Conservation (phyloP, 768 basidiomycete genomes). For the Phylloporus sp. region DNA sequence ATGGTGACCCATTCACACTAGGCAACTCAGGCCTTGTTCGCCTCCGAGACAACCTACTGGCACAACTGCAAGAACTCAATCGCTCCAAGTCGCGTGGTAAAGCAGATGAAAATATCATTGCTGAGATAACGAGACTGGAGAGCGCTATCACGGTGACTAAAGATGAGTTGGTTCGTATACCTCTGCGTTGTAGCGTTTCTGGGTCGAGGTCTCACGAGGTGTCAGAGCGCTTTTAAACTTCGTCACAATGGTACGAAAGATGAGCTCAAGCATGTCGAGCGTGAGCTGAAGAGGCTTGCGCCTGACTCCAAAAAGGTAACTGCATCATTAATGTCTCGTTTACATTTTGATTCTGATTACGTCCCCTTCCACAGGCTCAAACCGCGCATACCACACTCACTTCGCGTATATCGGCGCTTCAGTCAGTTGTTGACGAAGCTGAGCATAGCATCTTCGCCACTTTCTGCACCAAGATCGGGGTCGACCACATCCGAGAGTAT, state of each 20-base stretch:
- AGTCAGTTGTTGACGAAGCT: slow-evolving; percentile 59
- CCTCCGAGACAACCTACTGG: slow-evolving; percentile 62
- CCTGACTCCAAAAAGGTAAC: slow-evolving; percentile 71
- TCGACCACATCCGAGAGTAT: slow-evolving; percentile 84
- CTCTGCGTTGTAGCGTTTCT: neutral
- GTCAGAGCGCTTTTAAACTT: slow-evolving; percentile 68
- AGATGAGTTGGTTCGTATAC: slow-evolving; percentile 71
- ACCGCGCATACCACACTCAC: slow-evolving; percentile 47
- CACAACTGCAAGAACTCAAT: slow-evolving; percentile 75
- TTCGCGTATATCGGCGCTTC: slow-evolving; percentile 50
- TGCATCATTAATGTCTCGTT: neutral
- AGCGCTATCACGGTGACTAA: slow-evolving; percentile 65
- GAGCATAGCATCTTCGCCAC: slow-evolving; percentile 73
- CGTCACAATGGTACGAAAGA: slow-evolving; percentile 75
- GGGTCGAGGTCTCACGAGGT: neutral
- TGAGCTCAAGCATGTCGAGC: slow-evolving; percentile 77
- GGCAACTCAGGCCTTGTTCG: slow-evolving; percentile 43
- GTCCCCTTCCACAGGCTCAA: slow-evolving; percentile 41
- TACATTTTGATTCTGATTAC: neutral
- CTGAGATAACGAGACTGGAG: slow-evolving; percentile 76
- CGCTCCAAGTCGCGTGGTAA: slow-evolving; percentile 81
- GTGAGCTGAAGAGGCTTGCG: slow-evolving; percentile 57
- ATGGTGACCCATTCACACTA: slow-evolving; percentile 10
- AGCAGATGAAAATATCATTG: slow-evolving; percentile 72
- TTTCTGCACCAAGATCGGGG: slow-evolving; percentile 78